Evolutionary conservation across 1,284 basidiomycete genomes (phyloP).

Genomic region (Ustilago trichophora): DNA sequence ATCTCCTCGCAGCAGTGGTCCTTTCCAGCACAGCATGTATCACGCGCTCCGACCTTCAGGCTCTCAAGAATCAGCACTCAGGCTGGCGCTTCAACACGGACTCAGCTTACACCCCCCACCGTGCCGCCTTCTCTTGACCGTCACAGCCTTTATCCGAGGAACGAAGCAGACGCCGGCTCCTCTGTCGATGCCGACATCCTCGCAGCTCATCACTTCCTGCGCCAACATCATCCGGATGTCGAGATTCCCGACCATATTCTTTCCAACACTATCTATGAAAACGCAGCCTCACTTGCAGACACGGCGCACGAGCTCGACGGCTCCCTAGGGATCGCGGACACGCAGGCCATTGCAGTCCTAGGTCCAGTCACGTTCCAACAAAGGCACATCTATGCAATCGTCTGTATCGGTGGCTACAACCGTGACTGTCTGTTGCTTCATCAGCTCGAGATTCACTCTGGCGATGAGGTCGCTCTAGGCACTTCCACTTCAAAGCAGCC

Average conservation of each 20-base stretch:
- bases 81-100: neutral
- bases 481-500: neutral
- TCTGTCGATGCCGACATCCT: constrained; percentile 36
- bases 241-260: constrained; percentile 30
- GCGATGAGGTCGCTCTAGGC: neutral
- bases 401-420: constrained; percentile 24
- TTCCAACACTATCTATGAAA: constrained; percentile 21
- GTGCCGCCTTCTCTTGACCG: neutral
- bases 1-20: constrained; percentile 25
- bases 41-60: neutral
- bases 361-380: constrained; percentile 12
- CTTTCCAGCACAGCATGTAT: constrained; percentile 1
- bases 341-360: constrained; percentile 28
- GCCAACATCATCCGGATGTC: constrained; percentile 18
- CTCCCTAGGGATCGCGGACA: constrained; percentile 18
- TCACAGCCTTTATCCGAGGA: constrained; percentile 13
- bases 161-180: constrained; percentile 7
- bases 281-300: constrained; percentile 10
- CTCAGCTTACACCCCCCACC: constrained; percentile 17
- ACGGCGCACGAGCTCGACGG: constrained; percentile 16
- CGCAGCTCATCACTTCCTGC: constrained; percentile 24
- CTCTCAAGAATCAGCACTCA: neutral
- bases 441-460: constrained; percentile 11
- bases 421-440: constrained; percentile 30
- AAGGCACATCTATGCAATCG: constrained; percentile 4